Evolutionary conservation across 345 rosid genomes (phyloP), one percentile per base, ranked within the genome.

Genomic region (Mallotus nudiflorus): DNA sequence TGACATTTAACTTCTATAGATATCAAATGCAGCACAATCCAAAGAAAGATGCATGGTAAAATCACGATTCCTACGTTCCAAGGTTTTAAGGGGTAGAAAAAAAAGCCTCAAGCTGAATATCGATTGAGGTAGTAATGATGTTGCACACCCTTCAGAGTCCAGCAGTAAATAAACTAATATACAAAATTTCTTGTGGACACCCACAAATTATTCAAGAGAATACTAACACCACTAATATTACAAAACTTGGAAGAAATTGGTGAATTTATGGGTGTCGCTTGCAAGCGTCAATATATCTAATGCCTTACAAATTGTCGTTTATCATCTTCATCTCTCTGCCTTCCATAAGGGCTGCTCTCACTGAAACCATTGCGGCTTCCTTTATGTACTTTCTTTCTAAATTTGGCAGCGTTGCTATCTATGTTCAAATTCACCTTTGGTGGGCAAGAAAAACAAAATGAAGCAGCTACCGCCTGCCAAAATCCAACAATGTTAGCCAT

Each of bases 381-480:
- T 64, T 92, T 87, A 19, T 76, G 83, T 3, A 44, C 28, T 51
- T 86, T 86, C 85, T 88, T 90, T 84, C 92, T 90, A 40, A 84
- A 87, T 75, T 95, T 95, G 33, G 98, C 88, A 5, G 98, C 91
- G 50, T 80, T 87, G 80, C 98, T 92, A 68, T 96, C 99, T 7
- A 95, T 89, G 78, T 78, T 83, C 72, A 95, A 87, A 73, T 80
- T 87, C 78, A 92, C 94, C 81, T 92, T 95, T 0, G 98, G 98
- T 3, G 98, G 98, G 31, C 85, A 62, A 0, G 99, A 85, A 82
- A 96, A 96, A 82, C 96, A 88, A 76, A 96, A 91, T 6, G 98
- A 96, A 53, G 86, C 82, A 11, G 99, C 97, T 35, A 96, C 91
- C 0, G 90, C 96, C 99, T 95, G 88, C 68, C 76, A 75, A 76